Base-by-base conservation (phyloP, 176 grass and related monocot species). In the Thalia dealbata region DNA sequence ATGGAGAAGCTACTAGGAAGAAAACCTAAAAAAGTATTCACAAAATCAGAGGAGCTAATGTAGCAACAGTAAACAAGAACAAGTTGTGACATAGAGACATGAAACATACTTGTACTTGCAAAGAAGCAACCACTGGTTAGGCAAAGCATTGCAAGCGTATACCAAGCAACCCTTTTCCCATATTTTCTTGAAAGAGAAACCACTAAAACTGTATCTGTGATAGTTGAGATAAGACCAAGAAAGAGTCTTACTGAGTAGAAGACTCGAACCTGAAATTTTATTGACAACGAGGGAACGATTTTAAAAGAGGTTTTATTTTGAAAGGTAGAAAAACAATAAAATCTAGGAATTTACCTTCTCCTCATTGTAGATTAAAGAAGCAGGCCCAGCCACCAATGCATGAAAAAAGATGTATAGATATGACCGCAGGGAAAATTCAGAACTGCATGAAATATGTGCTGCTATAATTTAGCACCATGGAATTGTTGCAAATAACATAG, bases 91-190 rank as follows among this genome's bases (percentile, higher is more conserved):
- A 80, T 25, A 68, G 41, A 14, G 65, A 43, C 5, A 68, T 48
- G 73, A 81, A 67, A 76, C 81, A 82, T 91, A 99, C 95, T 99
- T 61, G 90, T 99, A 73, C 95, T 99, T 16, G 95, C 95, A 78
- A 99, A 99, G 83, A 99, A 99, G 73, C 87, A 99, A 70, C 95
- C 95, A 69, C 95, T 99, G 50, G 95, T 93, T 71, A 99, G 83
- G 59, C 89, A 99, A 45, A 99, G 74, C 90, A 91, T 85, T 77
- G 90, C 95, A 78, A 99, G 87, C 79, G 83, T 69, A 86, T 99
- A 99, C 78, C 83, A 93, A 79, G 85, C 90, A 76, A 91, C 69
- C 61, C 95, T 91, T 59, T 99, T 99, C 75, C 90, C 90, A 75
- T 99, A 93, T 91, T 77, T 91, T 81, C 87, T 93, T 65, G 90